A percentile compares a stretch with the other conserved stretches of the same genome.
Conservation (phyloP, 352 stramenopile genomes). For the Sclerospora graminicola region DNA sequence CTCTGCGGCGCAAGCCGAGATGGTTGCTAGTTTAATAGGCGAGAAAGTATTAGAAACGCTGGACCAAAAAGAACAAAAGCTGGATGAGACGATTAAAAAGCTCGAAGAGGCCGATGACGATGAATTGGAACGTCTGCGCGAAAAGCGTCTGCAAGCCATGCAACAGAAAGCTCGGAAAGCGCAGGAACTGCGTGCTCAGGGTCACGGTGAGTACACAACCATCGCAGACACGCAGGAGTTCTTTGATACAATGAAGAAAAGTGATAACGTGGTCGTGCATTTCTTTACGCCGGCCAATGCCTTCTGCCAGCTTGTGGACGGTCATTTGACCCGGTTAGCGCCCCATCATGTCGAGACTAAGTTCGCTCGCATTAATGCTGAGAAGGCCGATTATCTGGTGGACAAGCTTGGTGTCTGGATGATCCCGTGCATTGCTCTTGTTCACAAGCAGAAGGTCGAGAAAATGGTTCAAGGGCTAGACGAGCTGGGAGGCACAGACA, state of each 20-base stretch:
- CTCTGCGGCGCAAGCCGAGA: conserved; percentile 56
- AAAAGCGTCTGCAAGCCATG: conserved; percentile 69
- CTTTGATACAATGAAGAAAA: conserved; percentile 91
- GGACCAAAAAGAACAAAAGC: conserved; percentile 71
- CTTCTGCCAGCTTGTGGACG: conserved; percentile 91
- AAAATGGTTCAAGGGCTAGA: conserved; percentile 95
- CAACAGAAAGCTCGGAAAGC: conserved; percentile 53
- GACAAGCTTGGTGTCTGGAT: conserved; percentile 93
- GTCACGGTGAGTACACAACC: conserved; percentile 84
- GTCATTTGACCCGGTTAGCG: conserved; percentile 86
- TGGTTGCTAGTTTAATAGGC: conserved; percentile 71
- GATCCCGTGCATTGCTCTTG: conserved; percentile 93
- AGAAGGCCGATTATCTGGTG: conserved; percentile 94
- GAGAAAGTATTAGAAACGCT: conserved; percentile 84
- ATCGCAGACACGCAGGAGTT: conserved; percentile 91
- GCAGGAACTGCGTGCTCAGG: conserved; percentile 67
- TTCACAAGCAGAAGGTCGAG: conserved; percentile 92
- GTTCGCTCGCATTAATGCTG: conserved; percentile 94
- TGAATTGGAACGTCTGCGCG: conserved; percentile 81
- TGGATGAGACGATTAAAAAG: conserved; percentile 78
- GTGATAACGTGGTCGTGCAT: conserved; percentile 88
- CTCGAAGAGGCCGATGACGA: conserved; percentile 83
- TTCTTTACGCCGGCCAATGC: conserved; percentile 92
- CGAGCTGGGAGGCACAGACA: conserved; percentile 89
- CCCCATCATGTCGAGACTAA: conserved; percentile 89